phyloP scores from a whole-genome alignment of 2,329 filamentous ascomycete species.

The Zasmidium citrigriseum region DNA sequence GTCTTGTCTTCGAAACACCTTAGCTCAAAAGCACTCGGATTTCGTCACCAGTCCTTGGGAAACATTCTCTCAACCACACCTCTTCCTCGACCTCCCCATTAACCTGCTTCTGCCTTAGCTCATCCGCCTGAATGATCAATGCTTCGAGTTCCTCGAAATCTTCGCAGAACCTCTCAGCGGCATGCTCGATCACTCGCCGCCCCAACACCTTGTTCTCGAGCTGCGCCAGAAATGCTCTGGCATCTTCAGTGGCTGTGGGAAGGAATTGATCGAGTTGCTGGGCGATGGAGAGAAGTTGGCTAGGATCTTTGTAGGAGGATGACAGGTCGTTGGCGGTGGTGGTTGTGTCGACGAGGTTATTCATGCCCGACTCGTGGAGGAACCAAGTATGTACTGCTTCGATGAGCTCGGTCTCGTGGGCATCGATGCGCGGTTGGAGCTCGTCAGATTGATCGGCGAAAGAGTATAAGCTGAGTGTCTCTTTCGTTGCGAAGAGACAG shows the following conservation, averaged over 20 bases:
- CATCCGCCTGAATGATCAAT: conserved; percentile 61
- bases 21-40: conserved; percentile 65
- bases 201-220: conserved; percentile 73
- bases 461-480: conserved; percentile 58
- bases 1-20: too few relatives aligned
- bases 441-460: conserved; percentile 56
- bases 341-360: conserved; percentile 41
- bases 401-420: conserved; percentile 52
- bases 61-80: conserved; percentile 54
- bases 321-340: conserved; percentile 23
- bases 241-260: conserved; percentile 90
- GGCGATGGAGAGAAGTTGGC: conserved; percentile 63
- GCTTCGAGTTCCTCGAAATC: conserved; percentile 76
- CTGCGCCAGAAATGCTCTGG: conserved; percentile 74
- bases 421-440: conserved; percentile 28
- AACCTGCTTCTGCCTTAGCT: conserved; percentile 40
- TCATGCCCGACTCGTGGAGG: conserved; percentile 71
- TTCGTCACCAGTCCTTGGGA: conserved; percentile 65
- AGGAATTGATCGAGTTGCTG: conserved; percentile 86
- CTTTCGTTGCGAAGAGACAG: conserved; percentile 63
- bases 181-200: conserved; percentile 76
- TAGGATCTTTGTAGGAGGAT: conserved; percentile 30
- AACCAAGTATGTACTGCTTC: conserved; percentile 66
- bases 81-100: conserved; percentile 39
- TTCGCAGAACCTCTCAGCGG: conserved; percentile 78